Evolutionary conservation across 805 yeast species (phyloP).

Genomic region (Sugiyamaella smithiae): DNA sequence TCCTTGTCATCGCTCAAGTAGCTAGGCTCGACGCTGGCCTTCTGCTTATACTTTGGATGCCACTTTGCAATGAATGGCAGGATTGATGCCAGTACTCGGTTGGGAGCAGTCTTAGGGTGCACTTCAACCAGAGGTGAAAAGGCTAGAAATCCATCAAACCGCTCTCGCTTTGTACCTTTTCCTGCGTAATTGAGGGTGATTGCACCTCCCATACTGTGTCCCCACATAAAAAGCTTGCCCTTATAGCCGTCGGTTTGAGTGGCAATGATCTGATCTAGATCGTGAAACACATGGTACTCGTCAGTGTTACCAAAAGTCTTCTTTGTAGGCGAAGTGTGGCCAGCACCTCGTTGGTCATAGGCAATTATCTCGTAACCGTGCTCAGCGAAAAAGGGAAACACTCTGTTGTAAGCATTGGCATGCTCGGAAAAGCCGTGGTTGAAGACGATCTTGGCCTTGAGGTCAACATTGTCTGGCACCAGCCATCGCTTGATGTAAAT

Average conservation of each 20-base stretch:
- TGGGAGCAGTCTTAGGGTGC: conserved; percentile 26
- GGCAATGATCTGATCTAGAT: conserved; percentile 33
- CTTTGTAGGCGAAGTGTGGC: conserved; percentile 31
- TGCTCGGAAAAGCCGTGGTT: conserved; percentile 40
- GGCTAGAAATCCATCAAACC: conserved; percentile 35
- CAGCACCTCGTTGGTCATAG: conserved; percentile 42
- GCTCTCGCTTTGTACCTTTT: conserved; percentile 33
- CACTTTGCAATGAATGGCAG: conserved; percentile 30
- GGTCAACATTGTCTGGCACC: conserved; percentile 21
- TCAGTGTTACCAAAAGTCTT: conserved; percentile 34
- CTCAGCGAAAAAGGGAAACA: conserved; percentile 30
- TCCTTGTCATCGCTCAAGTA: conserved; percentile 30
- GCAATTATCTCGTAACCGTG: conserved; percentile 36
- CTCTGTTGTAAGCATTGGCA: conserved; percentile 30
- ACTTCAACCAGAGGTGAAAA: conserved; percentile 34
- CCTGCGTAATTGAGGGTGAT: conserved; percentile 36
- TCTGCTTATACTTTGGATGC: conserved; percentile 29
- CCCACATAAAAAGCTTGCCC: conserved; percentile 33
- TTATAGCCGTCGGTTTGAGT: conserved; percentile 16
- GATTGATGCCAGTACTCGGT: conserved; percentile 25
- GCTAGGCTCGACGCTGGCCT: conserved; percentile 26
- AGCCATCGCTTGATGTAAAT: conserved; percentile 20
- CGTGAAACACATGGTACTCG: conserved; percentile 33
- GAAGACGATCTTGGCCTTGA: conserved; percentile 32
- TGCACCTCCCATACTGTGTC: conserved; percentile 42